Evolutionary conservation across 345 rosid species (phyloP), one percentile per base, ranked within the genome.

Genomic region (Brassica juncea): DNA sequence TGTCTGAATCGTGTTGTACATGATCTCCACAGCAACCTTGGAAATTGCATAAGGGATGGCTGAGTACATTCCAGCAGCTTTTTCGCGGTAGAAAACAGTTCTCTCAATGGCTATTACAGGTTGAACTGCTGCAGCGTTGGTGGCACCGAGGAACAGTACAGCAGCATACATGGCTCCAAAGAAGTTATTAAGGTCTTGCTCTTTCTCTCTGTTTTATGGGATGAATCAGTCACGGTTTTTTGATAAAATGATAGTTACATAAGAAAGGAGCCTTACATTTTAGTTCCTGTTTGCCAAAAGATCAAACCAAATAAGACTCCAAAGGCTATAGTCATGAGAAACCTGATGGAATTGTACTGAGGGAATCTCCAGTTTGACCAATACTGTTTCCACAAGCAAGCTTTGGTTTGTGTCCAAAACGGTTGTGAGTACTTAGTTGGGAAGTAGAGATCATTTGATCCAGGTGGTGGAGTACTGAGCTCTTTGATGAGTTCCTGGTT

Each of bases 41-140:
- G 92, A 79, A 61, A 89, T 87, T 68, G 97, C 98, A 74, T 92
- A 94, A n/a, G 96, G 93, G 66, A 92, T 66, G 9, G 89, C 88
- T 1, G 97, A 92, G 71, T 92, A 94, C 98, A 94, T 94, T 76
- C 96, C 92, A 0, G 97, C 94, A 0, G 94, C 96, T 80, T 84
- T 86, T 82, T 94, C 98, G 14, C 96, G 90, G 80, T 92, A 94
- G 75, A 90, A 94, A 6, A 92, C 94, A 2, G 89, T 89, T 84
- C 97, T 86, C 70, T 94, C 97, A 35, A 88, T 79, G 5, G 93
- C 77, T 42, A 92, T 86, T 2, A 84, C 83, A 7, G 96, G 78
- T 80, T 87, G 96, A 39, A 92, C 94, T 6, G 92, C 47, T 34
- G 85, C 66, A 65, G 88, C 82, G 44, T 92, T 92, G 85, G 85